Conservation (phyloP, 441 rosid genomes). For the Populus hybrid region DNA sequence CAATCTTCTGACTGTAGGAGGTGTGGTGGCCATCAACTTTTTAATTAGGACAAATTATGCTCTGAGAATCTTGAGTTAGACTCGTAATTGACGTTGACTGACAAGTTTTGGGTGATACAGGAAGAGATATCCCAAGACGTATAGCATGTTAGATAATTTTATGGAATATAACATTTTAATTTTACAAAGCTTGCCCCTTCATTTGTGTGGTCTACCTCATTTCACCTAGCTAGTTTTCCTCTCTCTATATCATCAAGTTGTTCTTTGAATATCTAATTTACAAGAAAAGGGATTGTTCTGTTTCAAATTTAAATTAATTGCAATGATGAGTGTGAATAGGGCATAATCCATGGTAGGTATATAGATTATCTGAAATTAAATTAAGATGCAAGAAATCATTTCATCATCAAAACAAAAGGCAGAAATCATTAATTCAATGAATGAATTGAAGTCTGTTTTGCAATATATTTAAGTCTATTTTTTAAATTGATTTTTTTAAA, state of each 20-base stretch:
- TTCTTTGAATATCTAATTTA: too few relatives aligned
- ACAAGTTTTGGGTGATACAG: not conserved
- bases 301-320: too few relatives aligned
- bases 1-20: slow-evolving; percentile 32
- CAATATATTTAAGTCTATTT: too few relatives aligned
- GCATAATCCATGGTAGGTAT: too few relatives aligned
- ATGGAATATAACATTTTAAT: not conserved
- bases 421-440: too few relatives aligned
- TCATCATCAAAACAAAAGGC: too few relatives aligned
- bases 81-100: not conserved
- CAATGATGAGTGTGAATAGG: too few relatives aligned
- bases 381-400: not conserved
- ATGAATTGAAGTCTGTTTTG: too few relatives aligned
- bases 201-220: not conserved
- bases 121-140: not conserved
- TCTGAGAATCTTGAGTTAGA: not conserved
- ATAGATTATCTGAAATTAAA: too few relatives aligned
- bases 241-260: too few relatives aligned
- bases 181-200: not conserved
- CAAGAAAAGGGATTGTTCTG: not conserved
- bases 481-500: too few relatives aligned
- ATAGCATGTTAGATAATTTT: too few relatives aligned
- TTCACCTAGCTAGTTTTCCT: not conserved
- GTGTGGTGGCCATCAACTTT: slow-evolving; percentile 14
- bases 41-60: not conserved